Conservation (phyloP, 163 green algal species). For the Scenedesmus sp. region DNA sequence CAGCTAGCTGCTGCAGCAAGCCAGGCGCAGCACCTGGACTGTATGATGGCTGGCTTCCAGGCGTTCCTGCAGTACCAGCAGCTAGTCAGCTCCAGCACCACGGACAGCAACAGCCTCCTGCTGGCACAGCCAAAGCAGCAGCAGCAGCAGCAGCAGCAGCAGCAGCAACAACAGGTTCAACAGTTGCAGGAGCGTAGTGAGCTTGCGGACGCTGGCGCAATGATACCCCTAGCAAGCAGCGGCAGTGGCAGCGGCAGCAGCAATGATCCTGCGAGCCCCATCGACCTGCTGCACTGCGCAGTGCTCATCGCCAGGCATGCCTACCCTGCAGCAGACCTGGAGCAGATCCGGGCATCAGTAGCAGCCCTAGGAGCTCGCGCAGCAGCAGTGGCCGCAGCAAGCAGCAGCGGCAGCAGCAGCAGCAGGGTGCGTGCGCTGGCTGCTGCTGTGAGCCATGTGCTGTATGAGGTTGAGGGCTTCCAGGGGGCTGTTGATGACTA, state of each 20-base stretch:
- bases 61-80: neutral
- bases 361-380: neutral
- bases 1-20: neutral
- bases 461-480: slow-evolving; percentile 2
- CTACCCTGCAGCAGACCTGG: neutral
- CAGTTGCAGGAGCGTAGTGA: neutral
- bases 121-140: neutral
- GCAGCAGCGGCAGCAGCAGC: slow-evolving; percentile 30
- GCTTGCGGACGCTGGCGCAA: neutral
- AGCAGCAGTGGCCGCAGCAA: slow-evolving; percentile 35
- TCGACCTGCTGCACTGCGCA: slow-evolving; percentile 15
- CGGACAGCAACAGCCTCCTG: neutral
- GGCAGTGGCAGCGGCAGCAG: neutral
- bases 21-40: neutral
- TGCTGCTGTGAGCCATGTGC: slow-evolving; percentile 13
- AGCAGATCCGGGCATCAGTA: neutral
- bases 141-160: neutral
- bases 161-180: slow-evolving; percentile 3
- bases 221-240: neutral
- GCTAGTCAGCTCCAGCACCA: slow-evolving; percentile 1
- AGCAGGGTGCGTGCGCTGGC: slow-evolving; percentile 17
- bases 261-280: neutral
- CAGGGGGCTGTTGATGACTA: neutral
- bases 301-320: slow-evolving; percentile 6
- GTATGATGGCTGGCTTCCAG: neutral